Conservation (phyloP, 805 yeast species). For the Myxozyma sirexii region DNA sequence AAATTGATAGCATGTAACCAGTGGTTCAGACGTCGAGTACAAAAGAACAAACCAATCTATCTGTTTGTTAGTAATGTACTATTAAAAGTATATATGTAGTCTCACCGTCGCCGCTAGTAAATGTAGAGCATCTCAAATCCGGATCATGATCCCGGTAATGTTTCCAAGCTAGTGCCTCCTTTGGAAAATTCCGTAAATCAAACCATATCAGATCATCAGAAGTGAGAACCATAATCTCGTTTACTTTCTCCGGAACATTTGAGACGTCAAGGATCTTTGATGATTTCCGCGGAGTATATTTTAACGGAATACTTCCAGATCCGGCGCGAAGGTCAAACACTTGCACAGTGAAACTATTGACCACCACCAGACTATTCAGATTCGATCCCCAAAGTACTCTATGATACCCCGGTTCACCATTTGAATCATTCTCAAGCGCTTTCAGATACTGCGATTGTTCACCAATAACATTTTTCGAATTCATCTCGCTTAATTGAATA, state of each 20-base stretch:
- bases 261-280: conserved; percentile 12
- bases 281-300: conserved; percentile 1
- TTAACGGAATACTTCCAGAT: background rate
- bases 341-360: conserved; percentile 8
- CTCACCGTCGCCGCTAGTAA: conserved; percentile 11
- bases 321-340: conserved; percentile 19
- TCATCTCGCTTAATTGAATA: background rate
- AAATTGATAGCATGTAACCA: conserved; percentile 44
- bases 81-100: conserved; percentile 37
- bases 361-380: conserved; percentile 21
- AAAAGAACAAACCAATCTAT: conserved; percentile 37
- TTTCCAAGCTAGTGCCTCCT: conserved; percentile 68
- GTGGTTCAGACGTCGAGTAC: conserved; percentile 43
- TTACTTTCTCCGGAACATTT: conserved; percentile 34
- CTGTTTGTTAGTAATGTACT: conserved; percentile 34
- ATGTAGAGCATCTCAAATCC: conserved; percentile 45
- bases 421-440: background rate
- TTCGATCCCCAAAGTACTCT: conserved; percentile 25
- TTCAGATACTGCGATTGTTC: background rate
- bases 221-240: conserved; percentile 59
- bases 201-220: conserved; percentile 66
- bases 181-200: conserved; percentile 43
- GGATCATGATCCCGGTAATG: conserved; percentile 64
- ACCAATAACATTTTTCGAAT: background rate
- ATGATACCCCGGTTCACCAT: background rate